Percentiles rank a stretch among this genome's conserved stretches.
These are phyloP conservation scores for Rubia yunnanensis DNA, from an alignment of 257 asterid genomes.

Conservation along the genomic window DNA sequence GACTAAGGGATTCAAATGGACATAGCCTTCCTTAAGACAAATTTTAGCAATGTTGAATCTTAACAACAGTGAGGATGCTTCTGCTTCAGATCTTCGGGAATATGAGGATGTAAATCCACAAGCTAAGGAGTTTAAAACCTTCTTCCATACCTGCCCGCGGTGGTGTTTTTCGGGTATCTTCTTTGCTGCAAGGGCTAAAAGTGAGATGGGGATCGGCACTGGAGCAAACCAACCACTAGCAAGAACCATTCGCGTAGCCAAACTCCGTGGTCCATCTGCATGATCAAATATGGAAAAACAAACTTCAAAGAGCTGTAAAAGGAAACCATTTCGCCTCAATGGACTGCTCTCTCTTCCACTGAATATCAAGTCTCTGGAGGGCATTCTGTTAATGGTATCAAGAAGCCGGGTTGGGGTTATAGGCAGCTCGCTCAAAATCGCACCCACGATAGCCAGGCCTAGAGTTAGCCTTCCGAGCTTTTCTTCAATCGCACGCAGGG, in stretches of 20 bases:
- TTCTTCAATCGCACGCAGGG: slow-evolving; percentile 73
- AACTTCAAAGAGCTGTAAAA: slow-evolving; percentile 83
- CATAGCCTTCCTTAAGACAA: slow-evolving; percentile 46
- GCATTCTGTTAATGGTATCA: slow-evolving; percentile 82
- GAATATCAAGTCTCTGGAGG: slow-evolving; percentile 36
- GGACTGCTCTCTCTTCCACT: slow-evolving; percentile 59
- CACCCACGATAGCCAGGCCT: slow-evolving; percentile 85
- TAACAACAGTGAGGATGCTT: slow-evolving; percentile 50
- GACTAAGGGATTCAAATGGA: slow-evolving; percentile 42
- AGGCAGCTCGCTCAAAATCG: slow-evolving; percentile 87
- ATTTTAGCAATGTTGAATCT: slow-evolving; percentile 56
- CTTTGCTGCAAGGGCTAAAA: slow-evolving; percentile 65
- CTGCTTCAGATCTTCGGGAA: slow-evolving; percentile 54
- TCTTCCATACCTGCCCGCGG: slow-evolving; percentile 46
- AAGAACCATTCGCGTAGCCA: slow-evolving; percentile 89
- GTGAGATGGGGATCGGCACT: slow-evolving; percentile 45
- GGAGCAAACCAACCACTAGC: slow-evolving; percentile 96
- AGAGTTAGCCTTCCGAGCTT: slow-evolving; percentile 82
- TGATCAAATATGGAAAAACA: slow-evolving; percentile 97
- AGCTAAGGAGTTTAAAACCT: slow-evolving; percentile 45
- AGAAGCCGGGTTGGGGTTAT: slow-evolving; percentile 75
- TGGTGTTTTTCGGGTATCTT: slow-evolving; percentile 75
- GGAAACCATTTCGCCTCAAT: slow-evolving; percentile 59
- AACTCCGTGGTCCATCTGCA: slow-evolving; percentile 73
- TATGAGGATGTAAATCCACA: slow-evolving; percentile 66